A percentile compares a stretch with the other conserved stretches of the same genome.
Conservation (phyloP, 129 eudicot genomes). For the Silybum marianum region DNA sequence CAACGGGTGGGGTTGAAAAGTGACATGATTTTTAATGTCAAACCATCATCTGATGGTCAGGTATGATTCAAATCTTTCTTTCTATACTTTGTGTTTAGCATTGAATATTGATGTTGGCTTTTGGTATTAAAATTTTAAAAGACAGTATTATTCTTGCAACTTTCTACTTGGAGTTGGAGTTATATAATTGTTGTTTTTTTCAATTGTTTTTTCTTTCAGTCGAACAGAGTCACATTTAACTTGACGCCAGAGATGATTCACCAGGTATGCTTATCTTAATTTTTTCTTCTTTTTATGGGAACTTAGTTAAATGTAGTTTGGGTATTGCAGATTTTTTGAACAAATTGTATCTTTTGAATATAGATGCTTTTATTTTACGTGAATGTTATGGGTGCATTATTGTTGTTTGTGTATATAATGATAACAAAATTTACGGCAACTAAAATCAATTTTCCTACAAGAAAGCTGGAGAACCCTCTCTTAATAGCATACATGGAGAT, state of each 20-base stretch:
- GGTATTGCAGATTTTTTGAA: not conserved
- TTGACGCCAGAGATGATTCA: constrained; percentile 96
- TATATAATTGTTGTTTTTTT: not conserved
- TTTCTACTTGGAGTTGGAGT: not conserved
- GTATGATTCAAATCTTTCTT: constrained; percentile 38
- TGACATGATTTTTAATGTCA: constrained; percentile 78
- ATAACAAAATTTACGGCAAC: no score
- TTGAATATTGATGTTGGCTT: not conserved
- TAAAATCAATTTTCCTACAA: no score
- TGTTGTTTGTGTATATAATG: not conserved
- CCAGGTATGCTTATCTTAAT: constrained; percentile 58
- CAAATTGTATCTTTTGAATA: not conserved
- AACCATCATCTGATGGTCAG: constrained; percentile 98
- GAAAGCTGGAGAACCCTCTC: no score
- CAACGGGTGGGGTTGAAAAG: constrained; percentile 89
- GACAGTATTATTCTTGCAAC: not conserved
- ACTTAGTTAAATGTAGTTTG: not conserved
- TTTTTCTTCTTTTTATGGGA: not conserved
- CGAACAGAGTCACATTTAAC: constrained; percentile 91
- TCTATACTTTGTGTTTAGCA: not conserved
- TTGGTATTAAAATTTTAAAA: not conserved
- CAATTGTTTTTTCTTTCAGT: constrained; percentile 47
- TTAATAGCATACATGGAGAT: not conserved
- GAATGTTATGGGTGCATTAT: not conserved
- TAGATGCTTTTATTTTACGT: not conserved